Base-by-base conservation (phyloP, 176 grass and related monocot species). In the Triticum timopheevii region DNA sequence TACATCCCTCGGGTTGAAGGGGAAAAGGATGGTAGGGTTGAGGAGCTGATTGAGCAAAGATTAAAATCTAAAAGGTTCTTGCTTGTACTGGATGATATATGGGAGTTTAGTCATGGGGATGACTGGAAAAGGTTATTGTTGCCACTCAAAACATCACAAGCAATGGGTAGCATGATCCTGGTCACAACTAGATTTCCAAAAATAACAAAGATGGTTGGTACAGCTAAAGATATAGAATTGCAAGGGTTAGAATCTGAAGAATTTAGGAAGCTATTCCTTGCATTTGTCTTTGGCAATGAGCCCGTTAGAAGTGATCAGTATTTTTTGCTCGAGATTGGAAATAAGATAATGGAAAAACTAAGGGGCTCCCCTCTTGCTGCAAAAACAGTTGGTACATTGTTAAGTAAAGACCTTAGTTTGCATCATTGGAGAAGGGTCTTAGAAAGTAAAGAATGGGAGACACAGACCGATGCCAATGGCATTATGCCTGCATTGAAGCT, bases 71-170 rank as follows among this genome's bases (percentile, higher is more conserved):
- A 82, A 9, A 6, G 6, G 0, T 69, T 89, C 20, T 66, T 89
- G 50, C 19, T 89, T 59, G 69, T 89, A 0, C 17, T 89, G 1
- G 88, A 89, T 82, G 88, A 89, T 27, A 45, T 89, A 0, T 89
- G 88, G 88, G 4, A 3, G 33, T 54, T 3, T 61, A 17, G 33
- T 36, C 0, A 28, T 0, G 42, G 23, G 11, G 61, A 62, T 6
- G 61, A 69, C 6, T 89, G 88, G 83, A 7, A 22, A 25, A 76
- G 6, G 8, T 10, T 89, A 4, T 0, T 85, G 0, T 1, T 31
- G 0, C 82, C 88, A 45, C 45, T 82, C 13, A 13, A 3, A 16
- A 59, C 4, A 33, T 19, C 44, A 2, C 22, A 27, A 27, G 4
- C 1, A 45, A 45, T 35, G 7, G 83, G 88, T 0, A 90, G 76